Evolutionary conservation across 495 filamentous ascomycete species (phyloP).

Genomic region (Annulohypoxylon nitens): DNA sequence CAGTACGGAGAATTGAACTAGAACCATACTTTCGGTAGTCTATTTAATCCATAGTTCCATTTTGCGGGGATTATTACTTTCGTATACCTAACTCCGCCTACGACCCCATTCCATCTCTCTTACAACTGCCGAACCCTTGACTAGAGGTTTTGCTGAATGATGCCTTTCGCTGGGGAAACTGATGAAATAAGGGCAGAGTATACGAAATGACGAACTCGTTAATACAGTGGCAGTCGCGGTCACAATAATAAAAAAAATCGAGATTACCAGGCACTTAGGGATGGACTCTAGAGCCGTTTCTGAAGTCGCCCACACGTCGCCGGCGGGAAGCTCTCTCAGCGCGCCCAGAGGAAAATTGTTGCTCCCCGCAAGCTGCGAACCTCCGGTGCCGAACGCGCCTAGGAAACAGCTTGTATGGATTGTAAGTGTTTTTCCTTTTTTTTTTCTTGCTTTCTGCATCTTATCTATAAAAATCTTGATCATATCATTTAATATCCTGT

Average conservation of each 20-base stretch:
- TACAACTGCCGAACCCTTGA: constrained; percentile 24
- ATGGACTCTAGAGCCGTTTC: constrained; percentile 52
- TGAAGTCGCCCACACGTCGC: constrained; percentile 46
- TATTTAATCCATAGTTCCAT: neutral
- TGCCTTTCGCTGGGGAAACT: constrained; percentile 7
- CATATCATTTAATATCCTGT: too few relatives aligned
- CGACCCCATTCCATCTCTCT: constrained; percentile 27
- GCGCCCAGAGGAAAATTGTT: constrained; percentile 55
- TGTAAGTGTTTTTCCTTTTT: constrained; percentile 61
- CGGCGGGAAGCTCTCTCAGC: constrained; percentile 43
- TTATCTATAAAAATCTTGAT: neutral
- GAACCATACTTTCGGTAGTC: constrained; percentile 25
- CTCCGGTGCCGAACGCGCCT: constrained; percentile 78
- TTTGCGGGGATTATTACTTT: constrained; percentile 35
- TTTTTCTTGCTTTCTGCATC: constrained; percentile 8
- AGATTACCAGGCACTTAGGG: too few relatives aligned
- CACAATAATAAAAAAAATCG: constrained; percentile 17
- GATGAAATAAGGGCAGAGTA: constrained; percentile 10
- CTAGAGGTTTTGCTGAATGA: constrained; percentile 5
- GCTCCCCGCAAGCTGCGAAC: constrained; percentile 83
- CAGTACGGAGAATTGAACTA: neutral
- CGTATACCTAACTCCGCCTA: constrained; percentile 27
- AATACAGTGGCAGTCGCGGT: constrained; percentile 18
- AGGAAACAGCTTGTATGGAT: constrained; percentile 85
- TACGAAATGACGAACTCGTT: constrained; percentile 34